These are phyloP conservation scores for Hebeloma cylindrosporum DNA, from an alignment of 768 basidiomycete species.

Conservation along the genomic window DNA sequence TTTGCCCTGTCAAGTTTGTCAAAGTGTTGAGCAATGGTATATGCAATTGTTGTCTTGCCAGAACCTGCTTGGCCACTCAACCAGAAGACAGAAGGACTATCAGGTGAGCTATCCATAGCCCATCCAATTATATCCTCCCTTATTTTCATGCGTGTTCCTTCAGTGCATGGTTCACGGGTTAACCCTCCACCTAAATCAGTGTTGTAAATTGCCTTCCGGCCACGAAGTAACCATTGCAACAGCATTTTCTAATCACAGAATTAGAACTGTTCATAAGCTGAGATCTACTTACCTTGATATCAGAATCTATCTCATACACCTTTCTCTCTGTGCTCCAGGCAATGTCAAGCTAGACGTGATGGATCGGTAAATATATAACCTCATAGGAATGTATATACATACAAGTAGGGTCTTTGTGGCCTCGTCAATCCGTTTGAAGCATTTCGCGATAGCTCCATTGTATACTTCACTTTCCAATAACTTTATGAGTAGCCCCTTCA, in stretches of 20 bases:
- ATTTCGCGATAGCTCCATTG: slow-evolving; percentile 1
- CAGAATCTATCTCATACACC: neutral
- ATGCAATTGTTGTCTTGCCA: slow-evolving; percentile 23
- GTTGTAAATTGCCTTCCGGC: neutral
- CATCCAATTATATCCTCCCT: slow-evolving; percentile 14
- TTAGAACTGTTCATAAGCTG: neutral
- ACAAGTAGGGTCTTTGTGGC: slow-evolving; percentile 18
- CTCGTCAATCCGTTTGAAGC: slow-evolving; percentile 10
- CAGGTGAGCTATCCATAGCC: slow-evolving; percentile 13
- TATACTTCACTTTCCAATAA: slow-evolving; percentile 15
- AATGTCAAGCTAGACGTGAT: neutral
- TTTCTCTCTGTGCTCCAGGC: neutral
- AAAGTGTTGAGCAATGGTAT: slow-evolving; percentile 14
- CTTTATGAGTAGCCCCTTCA: neutral
- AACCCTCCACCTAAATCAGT: neutral
- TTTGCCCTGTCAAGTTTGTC: neutral
- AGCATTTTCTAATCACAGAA: neutral
- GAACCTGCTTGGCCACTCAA: neutral
- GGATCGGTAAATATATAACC: neutral
- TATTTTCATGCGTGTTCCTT: slow-evolving; percentile 20
- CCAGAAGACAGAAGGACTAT: slow-evolving; percentile 6
- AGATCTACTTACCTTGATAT: neutral
- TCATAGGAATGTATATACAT: neutral
- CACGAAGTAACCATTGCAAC: neutral
- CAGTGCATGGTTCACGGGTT: slow-evolving; percentile 13